Percentiles rank a stretch among this genome's conserved stretches.
phyloP scores from a whole-genome alignment of 1,284 basidiomycete genomes.

The Stereum hirsutum region DNA sequence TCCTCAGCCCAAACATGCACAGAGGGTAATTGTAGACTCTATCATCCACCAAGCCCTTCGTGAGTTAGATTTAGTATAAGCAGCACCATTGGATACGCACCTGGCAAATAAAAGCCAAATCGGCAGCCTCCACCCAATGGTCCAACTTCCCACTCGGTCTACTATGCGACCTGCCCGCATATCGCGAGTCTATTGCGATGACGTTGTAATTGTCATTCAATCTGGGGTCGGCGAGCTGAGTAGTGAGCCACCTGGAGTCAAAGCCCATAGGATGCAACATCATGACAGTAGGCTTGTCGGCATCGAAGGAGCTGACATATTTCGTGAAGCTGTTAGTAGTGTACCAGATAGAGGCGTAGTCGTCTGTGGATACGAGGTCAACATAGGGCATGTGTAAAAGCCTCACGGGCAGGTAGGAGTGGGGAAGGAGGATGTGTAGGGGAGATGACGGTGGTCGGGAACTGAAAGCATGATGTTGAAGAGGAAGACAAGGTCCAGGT shows the following conservation, averaged over 20 bases:
- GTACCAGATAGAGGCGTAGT: constrained; percentile 67
- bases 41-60: neutral
- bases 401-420: neutral
- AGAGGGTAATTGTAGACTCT: constrained; percentile 54
- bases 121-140: constrained; percentile 68
- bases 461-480: too few relatives aligned
- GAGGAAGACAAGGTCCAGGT: too few relatives aligned
- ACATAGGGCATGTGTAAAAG: constrained; percentile 54
- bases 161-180: constrained; percentile 45
- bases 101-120: constrained; percentile 59
- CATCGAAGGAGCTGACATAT: constrained; percentile 58
- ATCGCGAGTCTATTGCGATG: constrained; percentile 64
- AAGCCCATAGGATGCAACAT: constrained; percentile 61
- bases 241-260: constrained; percentile 57
- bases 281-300: constrained; percentile 53
- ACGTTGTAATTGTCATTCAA: constrained; percentile 51
- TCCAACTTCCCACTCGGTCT: constrained; percentile 51
- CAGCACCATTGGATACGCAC: constrained; percentile 24
- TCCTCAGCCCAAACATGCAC: constrained; percentile 63
- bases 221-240: constrained; percentile 59
- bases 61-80: neutral
- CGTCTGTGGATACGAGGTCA: constrained; percentile 51
- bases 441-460: too few relatives aligned
- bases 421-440: too few relatives aligned
- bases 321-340: constrained; percentile 46